Evolutionary conservation across 768 basidiomycete genomes (phyloP).

Genomic region (Lentinula raphanica): DNA sequence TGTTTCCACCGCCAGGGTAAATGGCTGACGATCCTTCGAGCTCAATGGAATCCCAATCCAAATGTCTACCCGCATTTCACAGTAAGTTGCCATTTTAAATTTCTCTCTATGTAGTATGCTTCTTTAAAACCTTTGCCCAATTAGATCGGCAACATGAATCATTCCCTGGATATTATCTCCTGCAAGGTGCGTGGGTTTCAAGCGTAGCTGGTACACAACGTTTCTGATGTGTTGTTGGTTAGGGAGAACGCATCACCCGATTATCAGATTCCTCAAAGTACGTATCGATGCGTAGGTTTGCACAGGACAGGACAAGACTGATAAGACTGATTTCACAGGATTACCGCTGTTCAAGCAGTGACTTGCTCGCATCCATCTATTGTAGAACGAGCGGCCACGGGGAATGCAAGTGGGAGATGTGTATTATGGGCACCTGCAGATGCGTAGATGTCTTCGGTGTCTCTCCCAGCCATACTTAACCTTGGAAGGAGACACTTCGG

Average conservation of each 20-base stretch:
- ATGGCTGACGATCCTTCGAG: constrained; percentile 76
- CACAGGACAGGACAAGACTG: too few species aligned
- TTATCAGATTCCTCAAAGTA: constrained; percentile 56
- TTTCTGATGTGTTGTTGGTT: not conserved
- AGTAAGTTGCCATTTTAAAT: constrained; percentile 42
- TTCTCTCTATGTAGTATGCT: not conserved
- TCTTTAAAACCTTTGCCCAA: not conserved
- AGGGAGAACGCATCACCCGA: constrained; percentile 69
- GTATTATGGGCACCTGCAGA: constrained; percentile 74
- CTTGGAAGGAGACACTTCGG: too few species aligned
- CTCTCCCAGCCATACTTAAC: too few species aligned
- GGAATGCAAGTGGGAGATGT: constrained; percentile 76
- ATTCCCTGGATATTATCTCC: constrained; percentile 69
- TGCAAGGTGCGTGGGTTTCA: constrained; percentile 41
- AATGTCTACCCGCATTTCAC: constrained; percentile 82
- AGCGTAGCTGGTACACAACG: not conserved
- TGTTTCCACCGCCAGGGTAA: constrained; percentile 48
- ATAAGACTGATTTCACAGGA: constrained; percentile 34
- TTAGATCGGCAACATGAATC: constrained; percentile 76
- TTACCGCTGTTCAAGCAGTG: constrained; percentile 86
- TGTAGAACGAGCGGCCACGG: constrained; percentile 69
- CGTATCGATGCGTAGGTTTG: constrained; percentile 8
- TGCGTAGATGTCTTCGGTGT: too few species aligned
- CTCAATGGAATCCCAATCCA: constrained; percentile 75
- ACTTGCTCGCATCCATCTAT: constrained; percentile 78